These are phyloP conservation scores for Colletotrichum sidae DNA, from an alignment of 2,329 filamentous ascomycete genomes.

Conservation along the genomic window DNA sequence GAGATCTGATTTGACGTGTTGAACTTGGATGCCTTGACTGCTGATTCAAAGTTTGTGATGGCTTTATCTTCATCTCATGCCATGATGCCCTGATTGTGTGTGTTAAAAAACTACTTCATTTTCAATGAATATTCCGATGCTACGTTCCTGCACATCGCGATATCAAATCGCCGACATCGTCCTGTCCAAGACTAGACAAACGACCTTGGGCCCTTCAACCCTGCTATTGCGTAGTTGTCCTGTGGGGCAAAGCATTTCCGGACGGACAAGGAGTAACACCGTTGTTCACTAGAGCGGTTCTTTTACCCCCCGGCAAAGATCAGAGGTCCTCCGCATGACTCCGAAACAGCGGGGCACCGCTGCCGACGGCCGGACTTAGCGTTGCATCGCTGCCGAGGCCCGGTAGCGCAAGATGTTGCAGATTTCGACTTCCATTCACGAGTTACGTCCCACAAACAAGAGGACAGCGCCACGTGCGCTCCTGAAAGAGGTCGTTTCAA, in stretches of 20 bases:
- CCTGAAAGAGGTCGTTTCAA: no score
- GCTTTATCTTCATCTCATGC: neutral
- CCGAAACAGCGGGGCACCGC: constrained; percentile 22
- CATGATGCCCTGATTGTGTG: no score
- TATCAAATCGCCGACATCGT: neutral
- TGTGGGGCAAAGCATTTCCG: no score
- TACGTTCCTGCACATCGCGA: constrained; percentile 5
- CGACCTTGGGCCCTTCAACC: constrained; percentile 20
- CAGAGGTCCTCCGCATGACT: no score
- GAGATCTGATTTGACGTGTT: neutral
- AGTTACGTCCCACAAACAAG: no score
- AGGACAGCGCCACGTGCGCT: no score
- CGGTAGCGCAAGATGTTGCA: neutral
- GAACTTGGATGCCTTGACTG: neutral
- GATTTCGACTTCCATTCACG: neutral
- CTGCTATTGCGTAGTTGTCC: neutral
- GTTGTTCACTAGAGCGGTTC: neutral
- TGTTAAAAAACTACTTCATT: no score
- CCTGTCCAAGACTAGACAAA: neutral
- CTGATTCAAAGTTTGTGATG: neutral
- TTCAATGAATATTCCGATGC: neutral
- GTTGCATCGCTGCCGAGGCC: neutral
- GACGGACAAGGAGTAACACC: no score
- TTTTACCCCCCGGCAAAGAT: no score
- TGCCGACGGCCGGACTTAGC: neutral